Percentiles rank a stretch among this genome's conserved stretches.
Conservation (phyloP, 2,329 filamentous ascomycete species). For the Zasmidium angulare region DNA sequence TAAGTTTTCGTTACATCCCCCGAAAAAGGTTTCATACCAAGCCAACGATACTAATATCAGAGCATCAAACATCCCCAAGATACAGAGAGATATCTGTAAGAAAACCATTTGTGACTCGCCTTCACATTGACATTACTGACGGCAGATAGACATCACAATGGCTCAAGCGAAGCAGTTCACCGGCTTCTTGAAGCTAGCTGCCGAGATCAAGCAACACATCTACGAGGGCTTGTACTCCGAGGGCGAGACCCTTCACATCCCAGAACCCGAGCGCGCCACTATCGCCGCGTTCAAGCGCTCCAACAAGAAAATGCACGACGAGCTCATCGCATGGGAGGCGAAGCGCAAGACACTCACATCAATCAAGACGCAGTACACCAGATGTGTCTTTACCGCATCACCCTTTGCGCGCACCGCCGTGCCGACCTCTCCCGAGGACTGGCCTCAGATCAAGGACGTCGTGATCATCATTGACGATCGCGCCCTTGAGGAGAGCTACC, state of each 20-base stretch:
- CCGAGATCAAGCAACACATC: background rate
- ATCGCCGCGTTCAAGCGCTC: background rate
- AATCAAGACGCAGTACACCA: background rate
- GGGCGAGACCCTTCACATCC: background rate
- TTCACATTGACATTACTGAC: background rate
- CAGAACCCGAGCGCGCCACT: background rate
- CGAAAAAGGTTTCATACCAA: background rate
- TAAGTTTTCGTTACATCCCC: background rate
- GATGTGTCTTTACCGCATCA: background rate
- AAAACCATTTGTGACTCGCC: background rate
- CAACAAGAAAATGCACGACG: background rate
- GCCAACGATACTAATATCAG: background rate
- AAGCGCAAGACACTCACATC: background rate
- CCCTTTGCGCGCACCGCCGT: background rate
- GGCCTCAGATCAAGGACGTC: background rate
- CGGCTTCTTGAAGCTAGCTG: background rate
- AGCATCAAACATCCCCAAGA: background rate
- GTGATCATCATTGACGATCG: background rate
- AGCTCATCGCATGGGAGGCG: background rate
- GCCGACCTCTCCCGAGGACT: background rate
- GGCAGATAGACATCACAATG: background rate
- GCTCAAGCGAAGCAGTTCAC: background rate
- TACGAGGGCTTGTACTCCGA: background rate
- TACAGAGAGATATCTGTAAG: no score
- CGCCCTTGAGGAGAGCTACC: background rate